Evolutionary conservation across 164 flowering plant species (phyloP), one percentile per base, ranked within the genome.

Genomic region (Akebia trifoliata): DNA sequence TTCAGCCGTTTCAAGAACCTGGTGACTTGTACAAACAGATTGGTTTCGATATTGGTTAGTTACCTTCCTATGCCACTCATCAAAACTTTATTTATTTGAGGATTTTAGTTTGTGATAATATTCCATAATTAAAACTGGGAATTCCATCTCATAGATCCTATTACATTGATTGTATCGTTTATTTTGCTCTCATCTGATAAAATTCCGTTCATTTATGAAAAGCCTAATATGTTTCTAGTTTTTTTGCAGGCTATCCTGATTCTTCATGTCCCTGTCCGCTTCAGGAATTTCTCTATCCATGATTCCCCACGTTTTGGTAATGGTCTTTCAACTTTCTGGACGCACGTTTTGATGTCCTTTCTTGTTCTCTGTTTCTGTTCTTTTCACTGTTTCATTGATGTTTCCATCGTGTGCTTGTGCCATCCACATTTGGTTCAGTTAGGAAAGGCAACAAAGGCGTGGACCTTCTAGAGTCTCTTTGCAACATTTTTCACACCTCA

Each of bases 41-140:
- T 94, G 69, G 83, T 90, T 62, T 78, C 99, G 11, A 66, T 94
- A 49, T 53, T 94, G 96, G 99, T 94, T 6, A 78, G 95, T 81
- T 61, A 30, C 18, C 5, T 43, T 42, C 36, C 38, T 63, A n/a
- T 45, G 20, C 29, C 10, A 60, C n/a, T 4, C 20, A 1, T 20
- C 38, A 17, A 1, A 37, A n/a, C n/a, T n/a, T n/a, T n/a, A n/a
- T n/a, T n/a, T 37, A 29, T 1, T 50, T 1, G 8, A 22, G 17
- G 4, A 9, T 18, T 9, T 12, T 58, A 26, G 14, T 10, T 17
- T 5, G 24, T 45, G 51, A 44, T 30, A 15, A 15, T 17, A 17
- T 0, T 57, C 11, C 12, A 25, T 31, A 24, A 12, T 17, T 30
- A 6, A 22, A 7, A 18, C 15, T 50, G 20, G 21, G 18, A 18